Evolutionary conservation across 495 filamentous ascomycete species (phyloP).

Genomic region (Sporormia fimetaria): DNA sequence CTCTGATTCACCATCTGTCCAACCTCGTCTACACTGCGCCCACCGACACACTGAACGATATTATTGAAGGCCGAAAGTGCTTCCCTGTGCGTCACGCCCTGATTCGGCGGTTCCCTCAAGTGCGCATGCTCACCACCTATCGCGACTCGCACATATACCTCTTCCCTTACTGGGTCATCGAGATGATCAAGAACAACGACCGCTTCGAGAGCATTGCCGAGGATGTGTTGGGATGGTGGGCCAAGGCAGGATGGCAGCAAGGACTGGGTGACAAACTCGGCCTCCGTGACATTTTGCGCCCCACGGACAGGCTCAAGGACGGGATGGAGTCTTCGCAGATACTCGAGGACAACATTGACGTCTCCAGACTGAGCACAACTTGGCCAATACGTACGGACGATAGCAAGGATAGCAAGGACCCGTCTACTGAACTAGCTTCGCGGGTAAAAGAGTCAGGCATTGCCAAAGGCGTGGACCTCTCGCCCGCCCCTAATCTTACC

Average conservation of each 20-base stretch:
- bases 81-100: constrained; percentile 63
- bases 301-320: constrained; percentile 32
- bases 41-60: constrained; percentile 74
- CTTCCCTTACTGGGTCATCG: constrained; percentile 80
- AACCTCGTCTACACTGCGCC: constrained; percentile 64
- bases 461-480: constrained; percentile 4
- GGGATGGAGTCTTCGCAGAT: constrained; percentile 25
- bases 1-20: constrained; percentile 52
- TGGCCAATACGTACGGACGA: constrained; percentile 12
- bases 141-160: constrained; percentile 89
- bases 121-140: constrained; percentile 66
- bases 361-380: constrained; percentile 52
- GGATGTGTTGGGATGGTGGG: constrained; percentile 90
- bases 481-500: constrained; percentile 23
- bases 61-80: constrained; percentile 56
- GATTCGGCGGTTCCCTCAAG: constrained; percentile 55
- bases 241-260: constrained; percentile 81
- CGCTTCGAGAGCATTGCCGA: constrained; percentile 77
- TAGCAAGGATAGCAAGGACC: background rate
- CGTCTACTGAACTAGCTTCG: constrained; percentile 32
- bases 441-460: constrained; percentile 28
- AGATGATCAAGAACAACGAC: constrained; percentile 67
- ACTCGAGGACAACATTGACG: constrained; percentile 49
- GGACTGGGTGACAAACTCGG: constrained; percentile 67
- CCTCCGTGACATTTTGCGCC: constrained; percentile 51